Conservation (phyloP, 345 rosid species). For the Corchorus capsularis region DNA sequence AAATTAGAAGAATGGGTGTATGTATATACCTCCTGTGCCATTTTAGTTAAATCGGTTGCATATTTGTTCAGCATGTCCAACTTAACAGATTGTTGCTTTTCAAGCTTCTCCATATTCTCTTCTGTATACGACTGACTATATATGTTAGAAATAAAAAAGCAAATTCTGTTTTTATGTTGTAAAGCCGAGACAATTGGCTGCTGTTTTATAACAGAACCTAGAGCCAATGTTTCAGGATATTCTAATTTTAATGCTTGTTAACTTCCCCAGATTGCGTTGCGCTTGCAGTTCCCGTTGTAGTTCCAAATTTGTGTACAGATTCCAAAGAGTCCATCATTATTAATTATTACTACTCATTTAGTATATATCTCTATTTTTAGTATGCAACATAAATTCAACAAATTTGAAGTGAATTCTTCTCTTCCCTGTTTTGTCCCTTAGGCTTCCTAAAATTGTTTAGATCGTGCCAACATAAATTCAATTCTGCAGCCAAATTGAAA, state of each 20-base stretch:
- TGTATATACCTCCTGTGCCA: neutral
- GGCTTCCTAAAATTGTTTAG: too few relatives aligned
- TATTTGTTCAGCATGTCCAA: neutral
- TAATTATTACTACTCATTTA: neutral
- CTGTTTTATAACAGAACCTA: neutral
- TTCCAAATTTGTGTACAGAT: neutral
- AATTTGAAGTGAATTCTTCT: too few relatives aligned
- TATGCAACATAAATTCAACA: too few relatives aligned
- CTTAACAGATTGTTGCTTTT: neutral
- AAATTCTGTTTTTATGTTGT: neutral
- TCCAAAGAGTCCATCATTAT: neutral
- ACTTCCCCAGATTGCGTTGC: neutral
- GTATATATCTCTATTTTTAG: neutral
- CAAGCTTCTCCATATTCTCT: neutral
- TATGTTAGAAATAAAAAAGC: neutral
- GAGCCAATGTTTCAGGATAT: neutral
- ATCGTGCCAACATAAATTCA: too few relatives aligned
- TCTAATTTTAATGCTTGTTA: too few relatives aligned
- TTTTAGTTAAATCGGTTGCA: slow-evolving; percentile 10
- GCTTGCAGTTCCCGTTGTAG: neutral
- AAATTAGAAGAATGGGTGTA: neutral
- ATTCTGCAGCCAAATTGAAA: too few relatives aligned
- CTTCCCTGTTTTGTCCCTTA: too few relatives aligned
- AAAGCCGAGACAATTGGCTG: neutral
- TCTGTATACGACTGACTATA: neutral